Percentiles rank a stretch among this genome's conserved stretches.
Conservation (phyloP, 805 yeast species). For the Candida montana region DNA sequence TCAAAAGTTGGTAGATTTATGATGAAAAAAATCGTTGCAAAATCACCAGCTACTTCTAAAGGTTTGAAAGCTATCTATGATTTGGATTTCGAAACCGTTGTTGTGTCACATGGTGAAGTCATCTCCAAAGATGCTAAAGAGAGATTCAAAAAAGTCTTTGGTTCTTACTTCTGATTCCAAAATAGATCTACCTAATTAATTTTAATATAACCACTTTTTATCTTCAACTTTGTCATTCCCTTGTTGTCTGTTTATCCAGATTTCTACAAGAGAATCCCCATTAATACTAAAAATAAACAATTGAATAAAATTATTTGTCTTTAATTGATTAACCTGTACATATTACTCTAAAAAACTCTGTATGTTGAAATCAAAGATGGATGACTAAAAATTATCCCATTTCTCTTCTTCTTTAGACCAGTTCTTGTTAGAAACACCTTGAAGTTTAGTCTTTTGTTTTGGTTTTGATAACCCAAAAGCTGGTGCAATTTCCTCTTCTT, state of each 20-base stretch:
- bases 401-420: conserved; percentile 48
- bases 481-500: conserved; percentile 40
- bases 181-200: too few relatives aligned
- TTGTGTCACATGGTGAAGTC: conserved; percentile 58
- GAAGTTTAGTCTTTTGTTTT: conserved; percentile 49
- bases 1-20: conserved; percentile 32
- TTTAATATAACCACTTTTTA: too few relatives aligned
- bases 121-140: conserved; percentile 36
- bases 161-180: conserved; percentile 13
- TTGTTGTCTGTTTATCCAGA: too few relatives aligned
- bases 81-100: conserved; percentile 45
- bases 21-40: conserved; percentile 12
- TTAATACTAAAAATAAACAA: too few relatives aligned
- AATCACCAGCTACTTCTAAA: conserved; percentile 12
- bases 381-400: conserved; percentile 68
- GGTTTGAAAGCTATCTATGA: conserved; percentile 19
- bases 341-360: too few relatives aligned
- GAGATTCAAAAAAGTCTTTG: conserved; percentile 20
- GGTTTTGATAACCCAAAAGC: conserved; percentile 68
- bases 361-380: too few relatives aligned
- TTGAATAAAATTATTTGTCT: too few relatives aligned
- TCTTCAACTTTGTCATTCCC: too few relatives aligned
- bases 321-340: too few relatives aligned
- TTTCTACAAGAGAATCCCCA: too few relatives aligned
- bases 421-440: conserved; percentile 41